Base-by-base conservation (phyloP, 2,329 filamentous ascomycete genomes). In the Arthrinium phaeospermum region DNA sequence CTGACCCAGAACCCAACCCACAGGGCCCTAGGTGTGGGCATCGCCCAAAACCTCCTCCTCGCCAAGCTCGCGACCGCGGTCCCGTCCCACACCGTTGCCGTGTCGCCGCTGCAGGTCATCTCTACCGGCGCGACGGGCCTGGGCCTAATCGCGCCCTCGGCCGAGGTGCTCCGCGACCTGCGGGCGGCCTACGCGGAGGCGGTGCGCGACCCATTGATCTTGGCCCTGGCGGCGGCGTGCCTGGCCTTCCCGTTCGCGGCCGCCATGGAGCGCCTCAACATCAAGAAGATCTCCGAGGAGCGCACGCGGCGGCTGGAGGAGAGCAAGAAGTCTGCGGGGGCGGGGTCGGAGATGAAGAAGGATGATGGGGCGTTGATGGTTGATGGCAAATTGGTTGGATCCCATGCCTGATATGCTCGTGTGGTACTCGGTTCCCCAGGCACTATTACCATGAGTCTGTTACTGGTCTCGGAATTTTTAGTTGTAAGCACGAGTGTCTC, bases 1-100 rank as follows among this genome's bases (percentile, higher is more conserved):
- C 44, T 45, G 44, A 45, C 44, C 44, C 8, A 16, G 13, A 49
- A 24, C 47, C 37, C 73, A 57, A 10, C 5, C 34, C n/a, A 30
- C 22, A 74, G 70, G 4, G 72, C 73, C 27, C 51, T 72, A 0
- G 68, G n/a, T 3, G 34, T 67, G 2, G 74, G 70, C 0, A 75
- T 75, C 14, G 73, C 73, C 22, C 74, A 75, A 49, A 72, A 53
- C 22, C 73, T 75, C 1, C 67, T 75, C 6, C 19, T 75, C 2
- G 37, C 30, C 30, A 49, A 51, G 34, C 68, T 75, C 1, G 12
- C 12, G 3, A 68, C 16, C 0, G 45, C 72, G 0, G 72, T 75
- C 0, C 74, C 73, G 8, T 3, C 27, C 14, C 24, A 74, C 27
- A 75, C 73, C 30, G 49, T 6, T 10, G 68, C 51, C 13, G 70